These are phyloP conservation scores for Chytriomyces confervae DNA, from an alignment of 192 early-diverging fungal species.

Conservation along the genomic window DNA sequence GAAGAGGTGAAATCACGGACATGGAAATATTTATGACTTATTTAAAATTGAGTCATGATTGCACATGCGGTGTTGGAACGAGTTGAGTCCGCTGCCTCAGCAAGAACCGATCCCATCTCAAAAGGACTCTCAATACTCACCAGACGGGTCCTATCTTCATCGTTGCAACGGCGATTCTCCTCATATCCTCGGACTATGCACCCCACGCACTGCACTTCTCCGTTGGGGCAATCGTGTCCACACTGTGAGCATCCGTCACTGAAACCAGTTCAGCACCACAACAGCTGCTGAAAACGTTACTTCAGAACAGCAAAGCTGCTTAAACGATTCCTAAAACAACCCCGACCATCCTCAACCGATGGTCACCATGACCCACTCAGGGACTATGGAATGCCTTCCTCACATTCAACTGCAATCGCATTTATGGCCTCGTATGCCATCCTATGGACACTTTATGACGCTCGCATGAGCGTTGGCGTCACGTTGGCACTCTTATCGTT, in stretches of 20 bases:
- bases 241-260: not conserved
- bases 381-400: not conserved
- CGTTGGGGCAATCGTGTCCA: not conserved
- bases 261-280: not conserved
- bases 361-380: not conserved
- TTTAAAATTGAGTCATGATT: too few species aligned
- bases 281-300: not conserved
- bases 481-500: not conserved
- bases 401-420: not conserved
- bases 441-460: not conserved
- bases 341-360: not conserved
- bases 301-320: not conserved
- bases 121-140: not conserved
- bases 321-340: not conserved
- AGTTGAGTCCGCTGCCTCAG: too few species aligned
- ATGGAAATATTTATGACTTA: too few species aligned
- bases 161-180: not conserved
- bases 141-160: not conserved
- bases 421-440: slow-evolving; percentile 1
- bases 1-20: not conserved
- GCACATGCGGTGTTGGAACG: too few species aligned
- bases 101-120: too few species aligned
- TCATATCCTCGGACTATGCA: not conserved
- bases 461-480: not conserved
- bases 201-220: not conserved